Evolutionary conservation across 108 stramenopile species (phyloP), one percentile per base, ranked within the genome.

Genomic region (Chaetoceros tenuissimus): DNA sequence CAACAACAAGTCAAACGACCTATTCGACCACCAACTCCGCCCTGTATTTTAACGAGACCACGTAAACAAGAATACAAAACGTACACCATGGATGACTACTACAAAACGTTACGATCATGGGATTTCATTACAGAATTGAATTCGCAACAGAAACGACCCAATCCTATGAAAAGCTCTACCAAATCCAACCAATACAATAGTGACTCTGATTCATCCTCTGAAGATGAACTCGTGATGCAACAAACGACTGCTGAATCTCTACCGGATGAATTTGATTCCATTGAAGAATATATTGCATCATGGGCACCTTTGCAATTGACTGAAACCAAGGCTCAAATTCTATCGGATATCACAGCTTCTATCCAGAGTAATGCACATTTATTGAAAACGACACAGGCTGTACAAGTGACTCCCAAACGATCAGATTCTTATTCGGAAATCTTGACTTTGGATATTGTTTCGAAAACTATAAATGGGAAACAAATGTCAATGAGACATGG

Each of bases 271-370:
- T 75, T 75, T 55, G 70, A 71, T 48, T 68, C 62, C n/a, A 61
- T 72, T 16, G 30, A 28, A 17, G 62, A 75, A 24, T 75, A 75
- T 28, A 68, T 66, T 28, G 52, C 74, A 23, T 31, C 68, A 26
- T 75, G 74, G 74, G 66, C 74, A 22, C 67, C 70, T 3, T 64
- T 75, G 48, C 55, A 68, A 31, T 60, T 75, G 20, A 47, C 63
- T 8, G 74, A 75, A 53, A 64, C 70, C n/a, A 75, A 72, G 48
- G 74, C 74, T 49, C 74, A 75, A 44, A 46, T 75, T 0, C 20
- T 75, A 44, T 75, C 74, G 19, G 74, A 71, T 25, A 60, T 75
- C 2, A 60, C 68, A 16, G 55, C 70, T 18, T n/a, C n/a, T n/a
- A n/a, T n/a, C n/a, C 58, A 62, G 19, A 69, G 7, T 7, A 40